Percentiles rank a stretch among this genome's conserved stretches.
phyloP scores from a whole-genome alignment of 352 stramenopile genomes.

The Pythium grandisporangium region DNA sequence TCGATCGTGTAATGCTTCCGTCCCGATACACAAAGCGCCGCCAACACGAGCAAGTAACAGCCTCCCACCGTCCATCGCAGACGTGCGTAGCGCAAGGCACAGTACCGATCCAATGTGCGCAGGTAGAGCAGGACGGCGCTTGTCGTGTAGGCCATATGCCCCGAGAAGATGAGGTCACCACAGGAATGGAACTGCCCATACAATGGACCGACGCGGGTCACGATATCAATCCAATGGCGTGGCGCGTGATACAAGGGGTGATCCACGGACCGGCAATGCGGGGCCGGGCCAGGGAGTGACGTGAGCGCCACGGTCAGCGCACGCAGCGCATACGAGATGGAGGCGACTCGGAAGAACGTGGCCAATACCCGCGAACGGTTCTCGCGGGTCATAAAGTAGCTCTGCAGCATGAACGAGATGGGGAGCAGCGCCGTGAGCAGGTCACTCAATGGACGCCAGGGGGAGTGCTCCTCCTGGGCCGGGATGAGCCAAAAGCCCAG shows the following conservation, averaged over 20 bases:
- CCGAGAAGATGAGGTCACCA: slow-evolving; percentile 38
- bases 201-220: slow-evolving; percentile 26
- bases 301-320: slow-evolving; percentile 28
- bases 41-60: slow-evolving; percentile 18
- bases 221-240: slow-evolving; percentile 27
- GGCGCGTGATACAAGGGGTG: slow-evolving; percentile 21
- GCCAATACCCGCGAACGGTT: slow-evolving; percentile 19
- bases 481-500: slow-evolving; percentile 37
- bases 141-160: slow-evolving; percentile 36
- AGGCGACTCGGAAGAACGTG: slow-evolving; percentile 33
- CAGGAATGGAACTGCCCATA: slow-evolving; percentile 32
- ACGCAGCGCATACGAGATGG: slow-evolving; percentile 28
- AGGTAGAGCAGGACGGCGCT: slow-evolving; percentile 28
- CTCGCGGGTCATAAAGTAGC: slow-evolving; percentile 16
- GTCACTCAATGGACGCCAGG: slow-evolving; percentile 26
- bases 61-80: slow-evolving; percentile 17
- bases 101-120: slow-evolving; percentile 22
- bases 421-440: slow-evolving; percentile 24
- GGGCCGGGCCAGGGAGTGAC: slow-evolving; percentile 28
- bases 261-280: slow-evolving; percentile 22
- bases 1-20: slow-evolving; percentile 39
- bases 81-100: slow-evolving; percentile 10
- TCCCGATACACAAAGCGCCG: slow-evolving; percentile 20
- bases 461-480: slow-evolving; percentile 15
- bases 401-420: slow-evolving; percentile 19